Evolutionary conservation across 768 basidiomycete species (phyloP), one percentile per base, ranked within the genome.

Genomic region (Psilocybe tampanensis): DNA sequence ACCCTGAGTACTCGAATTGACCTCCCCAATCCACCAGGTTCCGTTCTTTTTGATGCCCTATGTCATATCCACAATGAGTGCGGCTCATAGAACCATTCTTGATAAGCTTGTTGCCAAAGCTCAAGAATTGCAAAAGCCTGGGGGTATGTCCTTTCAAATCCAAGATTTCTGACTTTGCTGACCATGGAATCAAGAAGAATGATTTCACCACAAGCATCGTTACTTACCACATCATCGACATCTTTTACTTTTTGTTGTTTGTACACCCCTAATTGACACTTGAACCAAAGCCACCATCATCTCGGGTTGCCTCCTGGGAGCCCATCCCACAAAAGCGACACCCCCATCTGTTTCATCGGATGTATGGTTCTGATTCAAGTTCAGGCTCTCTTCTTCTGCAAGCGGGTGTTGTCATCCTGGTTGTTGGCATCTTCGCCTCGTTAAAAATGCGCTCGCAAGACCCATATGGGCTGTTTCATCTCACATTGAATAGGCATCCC

Each of bases 391-490:
- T 39, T 55, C 13, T 56, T 32, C 18, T 48, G 12, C 13, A 39
- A 24, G 18, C 47, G 47, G 34, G 19, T 60, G 32, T 58, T 2
- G 17, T 53, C 11, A 50, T 59, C 19, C 51, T 62, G 44, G 41
- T 48, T 36, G 41, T 48, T 36, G 32, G 43, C 18, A 42, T 54
- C 17, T 21, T 49, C 8, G 19, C 43, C 9, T 60, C 44, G 47
- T 49, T 45, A 2, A 52, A 23, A 45, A 58, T 54, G 44, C 53
- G 54, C 1, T 52, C 66, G 3, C 68, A 56, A 9, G 85, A 86
- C 60, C 83, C 83, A 12, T 89, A 87, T 64, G 80, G 82, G 8
- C 66, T 82, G 2, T 87, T 84, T 58, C 86, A 89, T 64, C 69
- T 85, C 13, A 59, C 72, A 1, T 70, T 87, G 53, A 87, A 88